These are phyloP conservation scores for Fusarium xylarioides DNA, from an alignment of 2,329 filamentous ascomycete genomes.

Conservation along the genomic window DNA sequence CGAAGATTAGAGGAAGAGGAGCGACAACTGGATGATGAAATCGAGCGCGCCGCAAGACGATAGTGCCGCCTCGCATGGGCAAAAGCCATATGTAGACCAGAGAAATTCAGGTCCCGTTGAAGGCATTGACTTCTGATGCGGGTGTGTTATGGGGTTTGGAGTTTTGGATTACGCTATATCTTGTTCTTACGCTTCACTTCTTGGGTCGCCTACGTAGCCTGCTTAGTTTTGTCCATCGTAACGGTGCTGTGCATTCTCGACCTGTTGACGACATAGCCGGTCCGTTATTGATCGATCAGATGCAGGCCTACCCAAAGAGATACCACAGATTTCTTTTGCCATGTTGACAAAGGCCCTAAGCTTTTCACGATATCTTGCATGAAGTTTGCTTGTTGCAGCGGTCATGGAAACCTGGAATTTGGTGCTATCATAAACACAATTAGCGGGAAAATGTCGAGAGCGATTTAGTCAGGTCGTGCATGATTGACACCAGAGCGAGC, in stretches of 20 bases:
- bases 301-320: conserved; percentile 27
- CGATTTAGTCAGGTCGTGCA: background rate
- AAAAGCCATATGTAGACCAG: conserved; percentile 5
- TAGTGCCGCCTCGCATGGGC: conserved; percentile 25
- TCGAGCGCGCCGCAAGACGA: conserved; percentile 55
- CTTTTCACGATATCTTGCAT: background rate
- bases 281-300: conserved; percentile 1
- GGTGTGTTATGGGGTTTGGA: conserved; percentile 35
- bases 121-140: conserved; percentile 16
- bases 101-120: background rate
- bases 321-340: conserved; percentile 25
- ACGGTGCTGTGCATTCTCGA: conserved; percentile 5
- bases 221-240: conserved; percentile 25
- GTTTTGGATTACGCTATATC: conserved; percentile 33
- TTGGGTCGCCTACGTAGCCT: conserved; percentile 18
- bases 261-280: background rate
- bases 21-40: conserved; percentile 64
- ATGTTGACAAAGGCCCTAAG: conserved; percentile 4
- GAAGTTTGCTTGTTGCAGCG: conserved; percentile 6
- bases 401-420: conserved; percentile 3
- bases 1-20: conserved; percentile 66
- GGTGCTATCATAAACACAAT: background rate
- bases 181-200: conserved; percentile 15
- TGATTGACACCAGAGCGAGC: background rate
- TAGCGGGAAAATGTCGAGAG: background rate